A percentile compares a stretch with the other conserved stretches of the same genome.
These are phyloP conservation scores for Epichloe glyceriae DNA, from an alignment of 2,329 filamentous ascomycete species.

Conservation along the genomic window DNA sequence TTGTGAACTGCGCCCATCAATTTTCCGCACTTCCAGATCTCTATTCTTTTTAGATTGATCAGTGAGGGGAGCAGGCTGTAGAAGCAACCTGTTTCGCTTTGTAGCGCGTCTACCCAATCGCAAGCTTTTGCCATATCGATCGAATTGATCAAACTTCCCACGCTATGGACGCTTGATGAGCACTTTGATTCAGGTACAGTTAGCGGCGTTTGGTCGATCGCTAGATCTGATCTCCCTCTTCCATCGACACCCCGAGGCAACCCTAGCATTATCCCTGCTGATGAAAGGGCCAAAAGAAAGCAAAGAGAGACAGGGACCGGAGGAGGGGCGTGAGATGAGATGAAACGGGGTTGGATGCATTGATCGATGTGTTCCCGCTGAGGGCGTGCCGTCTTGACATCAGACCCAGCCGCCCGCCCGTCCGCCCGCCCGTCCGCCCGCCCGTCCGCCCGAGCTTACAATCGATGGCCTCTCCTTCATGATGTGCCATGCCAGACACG, in stretches of 20 bases:
- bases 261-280: constrained; percentile 1
- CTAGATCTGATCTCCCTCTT: constrained; percentile 9
- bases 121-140: neutral
- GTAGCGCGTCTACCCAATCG: neutral
- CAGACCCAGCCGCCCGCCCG: neutral
- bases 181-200: no score
- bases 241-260: neutral
- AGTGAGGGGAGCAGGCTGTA: no score
- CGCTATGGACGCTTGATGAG: no score
- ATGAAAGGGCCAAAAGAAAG: neutral
- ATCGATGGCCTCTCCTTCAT: neutral
- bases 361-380: neutral
- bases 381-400: neutral
- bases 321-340: neutral
- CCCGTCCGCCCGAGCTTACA: neutral
- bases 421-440: no score
- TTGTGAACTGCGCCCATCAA: no score
- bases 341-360: neutral
- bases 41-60: no score
- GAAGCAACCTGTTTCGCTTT: no score
- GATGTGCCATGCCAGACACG: neutral
- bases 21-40: no score
- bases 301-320: neutral
- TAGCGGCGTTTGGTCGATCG: constrained; percentile 4
- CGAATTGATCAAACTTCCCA: neutral